These are phyloP conservation scores for Clarkia xantiana DNA, from an alignment of 345 rosid species.

Conservation along the genomic window DNA sequence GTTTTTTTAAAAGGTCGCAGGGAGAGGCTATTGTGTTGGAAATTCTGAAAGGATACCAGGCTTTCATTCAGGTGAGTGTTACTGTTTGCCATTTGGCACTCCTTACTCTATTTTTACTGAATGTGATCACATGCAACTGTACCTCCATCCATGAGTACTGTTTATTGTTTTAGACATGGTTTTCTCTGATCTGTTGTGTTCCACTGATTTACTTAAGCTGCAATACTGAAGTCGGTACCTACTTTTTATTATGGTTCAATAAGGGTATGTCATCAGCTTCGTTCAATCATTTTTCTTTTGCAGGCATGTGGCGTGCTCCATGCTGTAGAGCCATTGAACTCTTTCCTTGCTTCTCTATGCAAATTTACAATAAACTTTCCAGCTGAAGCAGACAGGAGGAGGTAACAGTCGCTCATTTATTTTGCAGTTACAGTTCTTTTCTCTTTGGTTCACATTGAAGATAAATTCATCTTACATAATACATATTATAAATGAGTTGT, in stretches of 20 bases:
- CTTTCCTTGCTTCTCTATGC: constrained; percentile 93
- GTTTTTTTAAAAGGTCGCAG: constrained; percentile 63
- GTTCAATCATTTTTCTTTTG: constrained; percentile 11
- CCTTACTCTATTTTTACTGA: background rate
- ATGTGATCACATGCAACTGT: background rate
- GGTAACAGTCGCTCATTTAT: constrained; percentile 22
- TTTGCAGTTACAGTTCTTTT: too few relatives aligned
- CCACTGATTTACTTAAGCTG: background rate
- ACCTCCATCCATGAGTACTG: background rate
- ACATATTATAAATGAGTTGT: too few relatives aligned
- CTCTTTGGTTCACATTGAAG: too few relatives aligned
- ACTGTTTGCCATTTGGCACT: background rate
- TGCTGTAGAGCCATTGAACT: constrained; percentile 90
- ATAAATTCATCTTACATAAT: too few relatives aligned
- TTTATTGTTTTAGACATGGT: background rate
- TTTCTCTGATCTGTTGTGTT: constrained; percentile 1
- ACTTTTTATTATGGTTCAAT: background rate
- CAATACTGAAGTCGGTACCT: background rate
- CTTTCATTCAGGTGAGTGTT: constrained; percentile 81
- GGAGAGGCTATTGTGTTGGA: constrained; percentile 97
- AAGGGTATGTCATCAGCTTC: background rate
- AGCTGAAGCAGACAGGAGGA: constrained; percentile 56
- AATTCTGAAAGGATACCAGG: constrained; percentile 94
- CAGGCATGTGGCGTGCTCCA: constrained; percentile 99
- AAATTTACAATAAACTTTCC: constrained; percentile 85